phyloP scores from a whole-genome alignment of 1,139 yeast species.

The Zygosaccharomyces sapae region DNA sequence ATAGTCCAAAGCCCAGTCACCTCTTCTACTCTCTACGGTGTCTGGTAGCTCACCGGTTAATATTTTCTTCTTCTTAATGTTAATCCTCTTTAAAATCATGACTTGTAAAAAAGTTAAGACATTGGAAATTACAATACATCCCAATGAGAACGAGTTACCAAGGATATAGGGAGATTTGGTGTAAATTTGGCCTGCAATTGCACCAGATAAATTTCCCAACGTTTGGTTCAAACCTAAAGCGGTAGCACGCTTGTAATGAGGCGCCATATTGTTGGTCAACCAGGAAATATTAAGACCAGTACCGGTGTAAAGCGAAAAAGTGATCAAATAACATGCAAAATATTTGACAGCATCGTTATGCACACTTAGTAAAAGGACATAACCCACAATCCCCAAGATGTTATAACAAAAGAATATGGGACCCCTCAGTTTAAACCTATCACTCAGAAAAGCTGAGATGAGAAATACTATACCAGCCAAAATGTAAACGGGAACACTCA shows the following conservation, averaged over 20 bases:
- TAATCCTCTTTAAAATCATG: constrained; percentile 13
- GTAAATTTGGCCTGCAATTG: constrained; percentile 42
- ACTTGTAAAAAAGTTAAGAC: constrained; percentile 20
- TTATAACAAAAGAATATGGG: constrained; percentile 24
- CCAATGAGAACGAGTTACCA: constrained; percentile 42
- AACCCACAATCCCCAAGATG: constrained; percentile 37
- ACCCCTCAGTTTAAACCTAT: constrained; percentile 24
- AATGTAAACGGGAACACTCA: constrained; percentile 42
- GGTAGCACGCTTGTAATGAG: constrained; percentile 42
- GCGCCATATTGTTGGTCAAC: constrained; percentile 41
- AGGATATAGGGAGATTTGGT: constrained; percentile 38
- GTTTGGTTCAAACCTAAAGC: constrained; percentile 42
- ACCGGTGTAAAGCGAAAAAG: constrained; percentile 39
- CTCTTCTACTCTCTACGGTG: constrained; percentile 24
- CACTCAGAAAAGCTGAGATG: constrained; percentile 36
- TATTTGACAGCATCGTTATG: constrained; percentile 36
- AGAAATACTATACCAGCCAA: constrained; percentile 37
- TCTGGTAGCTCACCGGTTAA: constrained; percentile 25
- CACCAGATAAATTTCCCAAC: constrained; percentile 44
- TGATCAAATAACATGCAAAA: constrained; percentile 41
- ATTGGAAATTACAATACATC: constrained; percentile 34
- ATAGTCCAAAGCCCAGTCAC: constrained; percentile 30
- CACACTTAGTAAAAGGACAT: constrained; percentile 33
- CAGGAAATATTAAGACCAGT: constrained; percentile 42
- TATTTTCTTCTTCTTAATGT: constrained; percentile 19